phyloP scores from a whole-genome alignment of 2,329 filamentous ascomycete species.

The Fusarium sororula region DNA sequence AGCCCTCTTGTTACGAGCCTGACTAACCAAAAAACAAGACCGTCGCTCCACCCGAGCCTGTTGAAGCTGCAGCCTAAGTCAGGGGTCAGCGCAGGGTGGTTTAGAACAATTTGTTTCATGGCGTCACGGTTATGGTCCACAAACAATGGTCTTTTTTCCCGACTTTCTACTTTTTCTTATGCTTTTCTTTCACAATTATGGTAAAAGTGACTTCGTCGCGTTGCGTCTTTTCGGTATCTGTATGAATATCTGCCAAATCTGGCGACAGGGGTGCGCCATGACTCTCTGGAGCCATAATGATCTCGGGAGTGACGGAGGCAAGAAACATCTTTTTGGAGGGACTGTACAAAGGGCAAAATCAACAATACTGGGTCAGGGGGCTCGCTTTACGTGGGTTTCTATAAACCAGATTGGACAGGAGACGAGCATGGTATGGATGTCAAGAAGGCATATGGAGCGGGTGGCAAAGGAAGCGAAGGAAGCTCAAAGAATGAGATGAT shows the following conservation, averaged over 20 bases:
- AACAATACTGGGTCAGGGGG: constrained; percentile 13
- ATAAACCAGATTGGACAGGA: constrained; percentile 16
- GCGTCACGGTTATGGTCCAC: constrained; percentile 43
- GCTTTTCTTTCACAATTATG: constrained; percentile 24
- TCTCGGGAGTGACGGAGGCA: constrained; percentile 22
- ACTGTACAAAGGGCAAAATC: constrained; percentile 39
- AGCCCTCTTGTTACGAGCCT: not conserved
- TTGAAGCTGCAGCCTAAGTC: constrained; percentile 50
- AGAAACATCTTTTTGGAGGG: constrained; percentile 23
- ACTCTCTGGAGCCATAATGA: constrained; percentile 17
- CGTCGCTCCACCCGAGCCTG: constrained; percentile 46
- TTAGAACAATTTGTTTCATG: constrained; percentile 40
- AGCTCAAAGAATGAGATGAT: constrained; percentile 28
- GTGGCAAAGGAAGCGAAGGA: not conserved
- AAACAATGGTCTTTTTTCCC: constrained; percentile 36
- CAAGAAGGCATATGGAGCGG: constrained; percentile 15
- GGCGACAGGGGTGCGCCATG: constrained; percentile 28
- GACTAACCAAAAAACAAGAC: constrained; percentile 34
- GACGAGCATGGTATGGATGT: constrained; percentile 10
- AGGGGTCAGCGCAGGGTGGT: constrained; percentile 25
- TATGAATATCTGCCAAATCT: constrained; percentile 41
- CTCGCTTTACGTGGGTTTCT: not conserved
- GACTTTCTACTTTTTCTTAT: constrained; percentile 27
- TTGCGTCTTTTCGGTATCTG: constrained; percentile 36
- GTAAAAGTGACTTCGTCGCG: constrained; percentile 40